Conservation (phyloP, 1,139 yeast species). For the Geotrichum candidum region DNA sequence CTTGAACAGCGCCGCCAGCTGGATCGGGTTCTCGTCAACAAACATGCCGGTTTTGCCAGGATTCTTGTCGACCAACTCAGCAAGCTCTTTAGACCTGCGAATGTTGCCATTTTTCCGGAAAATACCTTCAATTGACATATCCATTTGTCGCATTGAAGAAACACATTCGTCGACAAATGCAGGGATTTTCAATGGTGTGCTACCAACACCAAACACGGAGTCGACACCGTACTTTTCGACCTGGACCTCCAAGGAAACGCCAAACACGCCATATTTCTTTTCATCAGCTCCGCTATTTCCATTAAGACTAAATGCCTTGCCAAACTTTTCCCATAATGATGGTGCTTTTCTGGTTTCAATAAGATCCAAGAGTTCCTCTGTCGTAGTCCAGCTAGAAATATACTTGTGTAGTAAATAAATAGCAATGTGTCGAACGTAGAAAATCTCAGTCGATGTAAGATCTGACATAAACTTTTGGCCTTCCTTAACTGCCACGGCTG, state of each 20-base stretch:
- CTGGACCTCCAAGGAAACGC: conserved; percentile 65
- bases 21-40: conserved; percentile 77
- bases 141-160: conserved; percentile 79
- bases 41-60: conserved; percentile 73
- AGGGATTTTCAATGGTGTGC: conserved; percentile 69
- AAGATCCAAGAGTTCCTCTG: conserved; percentile 49
- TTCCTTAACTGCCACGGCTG: not conserved
- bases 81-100: conserved; percentile 66
- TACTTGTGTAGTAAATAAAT: conserved; percentile 50
- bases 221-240: conserved; percentile 78
- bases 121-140: conserved; percentile 94
- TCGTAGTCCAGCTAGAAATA: conserved; percentile 38
- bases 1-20: conserved; percentile 87
- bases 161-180: conserved; percentile 81
- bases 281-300: conserved; percentile 33
- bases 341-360: conserved; percentile 52
- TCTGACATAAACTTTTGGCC: conserved; percentile 57
- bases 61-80: conserved; percentile 65
- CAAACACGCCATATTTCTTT: conserved; percentile 56
- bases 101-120: conserved; percentile 96
- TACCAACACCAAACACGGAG: conserved; percentile 82
- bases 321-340: conserved; percentile 67
- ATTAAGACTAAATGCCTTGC: conserved; percentile 40
- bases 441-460: conserved; percentile 54
- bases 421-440: conserved; percentile 61